These are phyloP conservation scores for Alliaria petiolata DNA, from an alignment of 345 rosid genomes.

Conservation along the genomic window DNA sequence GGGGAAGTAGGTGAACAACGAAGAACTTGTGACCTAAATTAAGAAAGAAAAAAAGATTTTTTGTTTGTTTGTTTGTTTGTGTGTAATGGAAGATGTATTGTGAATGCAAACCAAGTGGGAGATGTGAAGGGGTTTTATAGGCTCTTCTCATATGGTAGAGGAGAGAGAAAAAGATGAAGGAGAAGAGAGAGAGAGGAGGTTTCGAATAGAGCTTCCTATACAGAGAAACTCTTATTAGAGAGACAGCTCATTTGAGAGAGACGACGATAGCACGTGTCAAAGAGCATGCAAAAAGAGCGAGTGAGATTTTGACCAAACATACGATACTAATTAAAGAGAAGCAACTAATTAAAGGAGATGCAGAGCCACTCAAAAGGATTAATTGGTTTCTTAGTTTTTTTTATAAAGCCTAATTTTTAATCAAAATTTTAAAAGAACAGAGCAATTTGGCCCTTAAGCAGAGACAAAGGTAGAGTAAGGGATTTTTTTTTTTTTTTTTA, in stretches of 20 bases:
- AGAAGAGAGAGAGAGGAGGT: slow-evolving; percentile 6
- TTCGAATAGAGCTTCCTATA: slow-evolving; percentile 10
- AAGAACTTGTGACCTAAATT: slow-evolving; percentile 26
- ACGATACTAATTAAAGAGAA: not conserved
- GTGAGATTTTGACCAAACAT: slow-evolving; percentile 32
- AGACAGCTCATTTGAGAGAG: slow-evolving; percentile 35
- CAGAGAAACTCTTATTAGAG: slow-evolving; percentile 17
- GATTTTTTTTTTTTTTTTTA: not conserved
- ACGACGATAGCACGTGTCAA: slow-evolving; percentile 33
- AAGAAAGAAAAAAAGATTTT: not conserved
- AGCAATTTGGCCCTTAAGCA: not conserved
- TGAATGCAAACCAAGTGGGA: slow-evolving; percentile 28
- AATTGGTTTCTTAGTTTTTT: not conserved
- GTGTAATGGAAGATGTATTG: slow-evolving; percentile 6
- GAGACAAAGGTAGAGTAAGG: not conserved
- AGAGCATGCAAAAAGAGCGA: slow-evolving; percentile 34
- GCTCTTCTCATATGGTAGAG: slow-evolving; percentile 12
- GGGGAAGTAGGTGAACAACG: slow-evolving; percentile 23
- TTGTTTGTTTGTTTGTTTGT: not conserved
- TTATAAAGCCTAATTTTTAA: not conserved
- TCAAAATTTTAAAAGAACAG: not conserved
- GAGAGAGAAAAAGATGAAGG: not conserved
- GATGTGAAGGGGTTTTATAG: slow-evolving; percentile 33
- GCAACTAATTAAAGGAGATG: not conserved
- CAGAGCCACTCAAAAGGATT: not conserved